phyloP scores from a whole-genome alignment of 2,329 filamentous ascomycete species.

The Phialocephala sp. region DNA sequence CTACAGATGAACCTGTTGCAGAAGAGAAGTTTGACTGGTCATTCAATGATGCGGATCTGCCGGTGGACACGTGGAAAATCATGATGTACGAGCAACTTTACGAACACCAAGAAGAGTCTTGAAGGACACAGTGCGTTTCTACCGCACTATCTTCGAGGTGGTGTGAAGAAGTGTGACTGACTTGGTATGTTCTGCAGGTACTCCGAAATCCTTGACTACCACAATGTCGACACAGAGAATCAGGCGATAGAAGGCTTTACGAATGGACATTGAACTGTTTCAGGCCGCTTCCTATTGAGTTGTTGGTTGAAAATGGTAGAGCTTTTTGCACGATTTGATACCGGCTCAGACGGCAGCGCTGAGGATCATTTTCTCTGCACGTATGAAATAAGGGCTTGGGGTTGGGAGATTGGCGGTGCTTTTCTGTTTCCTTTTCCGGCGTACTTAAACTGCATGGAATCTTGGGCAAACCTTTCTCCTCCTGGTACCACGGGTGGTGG shows the following conservation, averaged over 20 bases:
- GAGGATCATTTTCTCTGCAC: neutral
- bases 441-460: slow-evolving; percentile 23
- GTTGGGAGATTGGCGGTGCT: slow-evolving; percentile 24
- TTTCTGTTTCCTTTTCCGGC: slow-evolving; percentile 19
- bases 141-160: slow-evolving; percentile 29
- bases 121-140: slow-evolving; percentile 32
- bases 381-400: slow-evolving; percentile 16
- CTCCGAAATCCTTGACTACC: slow-evolving; percentile 97
- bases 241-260: slow-evolving; percentile 32
- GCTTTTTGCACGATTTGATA: slow-evolving; percentile 18
- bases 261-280: slow-evolving; percentile 23
- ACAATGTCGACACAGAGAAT: slow-evolving; percentile 74
- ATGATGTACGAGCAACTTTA: slow-evolving; percentile 81
- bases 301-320: neutral
- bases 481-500: slow-evolving; percentile 4
- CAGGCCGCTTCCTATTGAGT: slow-evolving; percentile 7
- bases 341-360: neutral
- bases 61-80: slow-evolving; percentile 99
- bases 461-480: slow-evolving; percentile 11
- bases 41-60: slow-evolving; percentile 96
- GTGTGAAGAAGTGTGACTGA: slow-evolving; percentile 40
- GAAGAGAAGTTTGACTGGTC: slow-evolving; percentile 99
- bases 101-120: slow-evolving; percentile 37
- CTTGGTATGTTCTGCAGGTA: slow-evolving; percentile 68
- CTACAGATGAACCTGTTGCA: slow-evolving; percentile 91